Conservation (phyloP, 441 rosid species). For the Brassica balearica region DNA sequence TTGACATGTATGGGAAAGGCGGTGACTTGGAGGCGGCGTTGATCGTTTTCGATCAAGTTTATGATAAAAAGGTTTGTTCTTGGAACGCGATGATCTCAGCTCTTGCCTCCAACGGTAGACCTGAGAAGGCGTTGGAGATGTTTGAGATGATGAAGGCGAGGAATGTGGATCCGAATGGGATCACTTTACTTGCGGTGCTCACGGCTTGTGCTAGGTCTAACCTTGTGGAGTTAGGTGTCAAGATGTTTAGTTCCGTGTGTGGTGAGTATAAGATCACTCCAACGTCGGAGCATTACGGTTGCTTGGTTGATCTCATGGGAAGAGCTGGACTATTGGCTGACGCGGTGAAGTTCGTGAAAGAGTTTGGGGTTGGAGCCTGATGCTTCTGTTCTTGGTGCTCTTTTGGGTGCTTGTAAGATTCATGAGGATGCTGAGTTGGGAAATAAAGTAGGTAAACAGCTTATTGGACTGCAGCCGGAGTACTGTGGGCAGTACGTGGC, state of each 20-base stretch:
- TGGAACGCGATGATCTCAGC: slow-evolving; percentile 74
- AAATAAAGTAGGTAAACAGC: slow-evolving; percentile 52
- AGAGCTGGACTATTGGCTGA: slow-evolving; percentile 71
- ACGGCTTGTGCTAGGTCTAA: slow-evolving; percentile 69
- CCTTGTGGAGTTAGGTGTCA: slow-evolving; percentile 55
- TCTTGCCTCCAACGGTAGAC: slow-evolving; percentile 60
- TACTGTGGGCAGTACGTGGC: slow-evolving; percentile 59
- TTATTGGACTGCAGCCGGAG: slow-evolving; percentile 57
- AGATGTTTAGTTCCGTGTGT: slow-evolving; percentile 51
- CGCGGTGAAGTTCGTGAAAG: slow-evolving; percentile 52
- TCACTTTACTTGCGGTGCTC: slow-evolving; percentile 66
- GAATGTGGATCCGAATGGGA: slow-evolving; percentile 53
- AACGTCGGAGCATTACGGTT: slow-evolving; percentile 71
- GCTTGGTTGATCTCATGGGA: slow-evolving; percentile 78
- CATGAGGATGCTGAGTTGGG: slow-evolving; percentile 61
- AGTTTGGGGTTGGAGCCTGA: slow-evolving; percentile 67
- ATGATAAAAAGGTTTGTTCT: slow-evolving; percentile 50
- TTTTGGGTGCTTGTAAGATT: slow-evolving; percentile 73
- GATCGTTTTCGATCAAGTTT: slow-evolving; percentile 46
- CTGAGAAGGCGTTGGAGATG: slow-evolving; percentile 55
- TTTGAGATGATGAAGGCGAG: slow-evolving; percentile 59
- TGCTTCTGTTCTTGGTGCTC: slow-evolving; percentile 67
- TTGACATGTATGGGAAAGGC: slow-evolving; percentile 68
- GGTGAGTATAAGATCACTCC: slow-evolving; percentile 53
- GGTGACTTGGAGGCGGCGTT: slow-evolving; percentile 51